A percentile compares a stretch with the other conserved stretches of the same genome.
Conservation (phyloP, 805 yeast genomes). For the Candida alai region DNA sequence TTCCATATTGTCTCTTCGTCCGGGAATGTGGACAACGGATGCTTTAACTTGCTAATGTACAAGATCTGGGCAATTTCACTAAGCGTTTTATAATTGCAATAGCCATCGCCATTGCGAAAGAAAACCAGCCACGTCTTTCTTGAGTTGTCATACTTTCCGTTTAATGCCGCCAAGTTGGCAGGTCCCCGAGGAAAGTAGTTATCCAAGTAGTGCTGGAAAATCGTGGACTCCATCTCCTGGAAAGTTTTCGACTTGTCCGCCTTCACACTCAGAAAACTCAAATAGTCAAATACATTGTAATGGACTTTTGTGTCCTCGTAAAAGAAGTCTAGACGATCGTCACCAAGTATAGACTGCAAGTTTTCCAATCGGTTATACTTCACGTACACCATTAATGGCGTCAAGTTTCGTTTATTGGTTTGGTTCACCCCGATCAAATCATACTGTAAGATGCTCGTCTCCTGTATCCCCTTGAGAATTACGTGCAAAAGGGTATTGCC, state of each 20-base stretch:
- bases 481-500: constrained; percentile 80
- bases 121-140: constrained; percentile 32
- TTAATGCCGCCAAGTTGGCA: constrained; percentile 21
- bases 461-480: constrained; percentile 46
- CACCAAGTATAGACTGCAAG: constrained; percentile 46
- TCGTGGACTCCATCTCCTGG: constrained; percentile 19
- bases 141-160: constrained; percentile 31
- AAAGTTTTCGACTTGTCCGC: constrained; percentile 17
- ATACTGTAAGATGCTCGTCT: constrained; percentile 21
- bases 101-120: constrained; percentile 13
- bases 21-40: constrained; percentile 19
- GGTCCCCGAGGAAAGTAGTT: constrained; percentile 17
- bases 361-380: constrained; percentile 66
- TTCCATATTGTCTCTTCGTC: constrained; percentile 17
- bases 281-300: constrained; percentile 36
- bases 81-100: constrained; percentile 14
- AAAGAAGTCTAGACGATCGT: constrained; percentile 40
- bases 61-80: constrained; percentile 20
- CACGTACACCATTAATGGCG: constrained; percentile 70
- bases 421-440: constrained; percentile 49
- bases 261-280: constrained; percentile 31
- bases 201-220: constrained; percentile 18
- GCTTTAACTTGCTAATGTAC: constrained; percentile 19
- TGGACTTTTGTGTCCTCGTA: constrained; percentile 30
- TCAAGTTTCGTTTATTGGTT: constrained; percentile 51